Conservation (phyloP, 2,329 filamentous ascomycete genomes). For the Mariannaea elegans region DNA sequence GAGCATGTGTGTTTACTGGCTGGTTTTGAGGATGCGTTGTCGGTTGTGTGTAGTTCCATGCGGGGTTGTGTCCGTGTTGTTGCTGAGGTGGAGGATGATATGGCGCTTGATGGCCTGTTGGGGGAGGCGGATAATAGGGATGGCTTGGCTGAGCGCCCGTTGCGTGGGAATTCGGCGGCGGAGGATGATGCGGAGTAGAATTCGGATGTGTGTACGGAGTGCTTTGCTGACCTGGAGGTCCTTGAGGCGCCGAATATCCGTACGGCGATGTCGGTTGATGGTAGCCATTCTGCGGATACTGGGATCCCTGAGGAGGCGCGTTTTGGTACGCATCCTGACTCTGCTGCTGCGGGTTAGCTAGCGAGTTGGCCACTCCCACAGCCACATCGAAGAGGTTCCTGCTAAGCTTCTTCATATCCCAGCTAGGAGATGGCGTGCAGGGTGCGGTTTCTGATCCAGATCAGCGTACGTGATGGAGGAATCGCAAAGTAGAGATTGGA, state of each 20-base stretch:
- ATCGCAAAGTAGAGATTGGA: neutral
- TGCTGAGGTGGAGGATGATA: slow-evolving; percentile 16
- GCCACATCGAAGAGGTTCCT: neutral
- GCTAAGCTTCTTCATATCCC: neutral
- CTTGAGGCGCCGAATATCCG: slow-evolving; percentile 16
- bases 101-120: neutral
- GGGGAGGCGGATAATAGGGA: slow-evolving; percentile 8
- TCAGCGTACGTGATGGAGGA: neutral
- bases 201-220: neutral
- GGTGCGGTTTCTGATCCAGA: neutral
- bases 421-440: neutral
- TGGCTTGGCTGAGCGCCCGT: neutral
- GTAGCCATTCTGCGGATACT: neutral
- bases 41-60: slow-evolving; percentile 9
- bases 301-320: neutral
- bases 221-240: slow-evolving; percentile 12
- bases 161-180: slow-evolving; percentile 13
- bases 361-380: slow-evolving; percentile 2
- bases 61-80: slow-evolving; percentile 17
- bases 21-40: slow-evolving; percentile 2
- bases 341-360: neutral
- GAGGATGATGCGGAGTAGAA: slow-evolving; percentile 19
- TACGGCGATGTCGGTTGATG: slow-evolving; percentile 13
- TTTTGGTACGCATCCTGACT: neutral
- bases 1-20: neutral